These are phyloP conservation scores for Volvariella surrecta DNA, from an alignment of 1,284 basidiomycete species.

Conservation along the genomic window DNA sequence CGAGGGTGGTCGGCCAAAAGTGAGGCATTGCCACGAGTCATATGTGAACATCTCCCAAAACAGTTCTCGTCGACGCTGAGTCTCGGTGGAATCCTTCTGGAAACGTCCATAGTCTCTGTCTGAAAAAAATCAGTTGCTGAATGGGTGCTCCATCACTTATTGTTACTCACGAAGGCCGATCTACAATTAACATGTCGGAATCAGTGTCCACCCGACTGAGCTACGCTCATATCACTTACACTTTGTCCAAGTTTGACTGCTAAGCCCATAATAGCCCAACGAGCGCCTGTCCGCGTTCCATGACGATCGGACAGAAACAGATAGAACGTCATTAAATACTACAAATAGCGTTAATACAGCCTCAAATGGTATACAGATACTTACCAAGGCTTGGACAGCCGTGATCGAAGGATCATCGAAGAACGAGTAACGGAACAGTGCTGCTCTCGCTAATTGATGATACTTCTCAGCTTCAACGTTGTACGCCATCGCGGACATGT, in stretches of 20 bases:
- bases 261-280: conserved; percentile 73
- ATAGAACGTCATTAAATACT: conserved; percentile 76
- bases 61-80: conserved; percentile 53
- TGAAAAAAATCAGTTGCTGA: conserved; percentile 20
- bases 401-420: conserved; percentile 68
- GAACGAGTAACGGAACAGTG: conserved; percentile 62
- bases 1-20: conserved; percentile 68
- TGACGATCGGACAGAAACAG: conserved; percentile 69
- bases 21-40: conserved; percentile 70
- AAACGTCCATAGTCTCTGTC: conserved; percentile 67
- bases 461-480: conserved; percentile 74
- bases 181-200: conserved; percentile 26
- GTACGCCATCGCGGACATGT: conserved; percentile 53
- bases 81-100: conserved; percentile 51
- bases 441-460: conserved; percentile 63
- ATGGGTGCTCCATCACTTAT: conserved; percentile 1
- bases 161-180: conserved; percentile 65
- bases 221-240: conserved; percentile 36
- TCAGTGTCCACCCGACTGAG: conserved; percentile 11
- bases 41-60: conserved; percentile 77
- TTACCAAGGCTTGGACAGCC: conserved; percentile 63
- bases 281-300: conserved; percentile 59
- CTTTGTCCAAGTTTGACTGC: conserved; percentile 72
- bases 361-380: conserved; percentile 16
- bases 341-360: conserved; percentile 13